Evolutionary conservation across 768 basidiomycete species (phyloP).

Genomic region (Tricholoma furcatifolium): DNA sequence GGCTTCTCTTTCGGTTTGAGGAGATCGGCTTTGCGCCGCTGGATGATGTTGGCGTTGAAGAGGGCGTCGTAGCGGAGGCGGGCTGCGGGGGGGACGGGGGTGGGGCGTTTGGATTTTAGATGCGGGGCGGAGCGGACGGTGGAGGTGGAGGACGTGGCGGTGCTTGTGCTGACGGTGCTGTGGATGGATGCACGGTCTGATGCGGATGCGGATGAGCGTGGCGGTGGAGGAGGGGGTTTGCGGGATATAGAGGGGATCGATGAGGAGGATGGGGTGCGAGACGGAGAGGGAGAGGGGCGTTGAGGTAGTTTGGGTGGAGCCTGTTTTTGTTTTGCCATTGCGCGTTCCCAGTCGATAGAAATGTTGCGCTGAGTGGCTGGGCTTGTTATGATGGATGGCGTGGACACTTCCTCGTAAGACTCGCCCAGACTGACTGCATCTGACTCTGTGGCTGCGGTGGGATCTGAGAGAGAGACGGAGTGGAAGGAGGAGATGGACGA

Average conservation of each 20-base stretch:
- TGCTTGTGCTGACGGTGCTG: slow-evolving; percentile 54
- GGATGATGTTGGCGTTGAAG: slow-evolving; percentile 59
- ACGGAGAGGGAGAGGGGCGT: slow-evolving; percentile 35
- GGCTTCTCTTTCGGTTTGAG: slow-evolving; percentile 30
- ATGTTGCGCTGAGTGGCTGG: slow-evolving; percentile 46
- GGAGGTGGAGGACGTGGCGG: slow-evolving; percentile 35
- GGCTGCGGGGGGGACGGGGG: slow-evolving; percentile 66
- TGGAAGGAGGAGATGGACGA: slow-evolving; percentile 84
- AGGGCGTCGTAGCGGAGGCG: slow-evolving; percentile 66
- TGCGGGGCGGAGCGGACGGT: slow-evolving; percentile 19
- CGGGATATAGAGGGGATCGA: slow-evolving; percentile 39
- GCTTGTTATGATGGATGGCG: slow-evolving; percentile 46
- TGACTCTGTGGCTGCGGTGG: slow-evolving; percentile 33
- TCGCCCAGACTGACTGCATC: slow-evolving; percentile 63
- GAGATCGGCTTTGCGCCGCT: slow-evolving; percentile 42
- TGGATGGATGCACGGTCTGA: slow-evolving; percentile 64
- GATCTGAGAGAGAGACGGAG: slow-evolving; percentile 70
- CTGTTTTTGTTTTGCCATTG: slow-evolving; percentile 32
- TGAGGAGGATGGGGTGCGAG: slow-evolving; percentile 22
- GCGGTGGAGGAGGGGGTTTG: slow-evolving; percentile 37
- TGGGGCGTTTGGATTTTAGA: slow-evolving; percentile 46
- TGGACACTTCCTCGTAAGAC: slow-evolving; percentile 70
- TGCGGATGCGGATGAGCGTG: slow-evolving; percentile 51
- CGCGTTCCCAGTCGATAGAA: slow-evolving; percentile 50
- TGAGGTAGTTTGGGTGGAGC: slow-evolving; percentile 49